phyloP scores from a whole-genome alignment of 2,329 filamentous ascomycete species.

The Zymoseptoria passerinii region DNA sequence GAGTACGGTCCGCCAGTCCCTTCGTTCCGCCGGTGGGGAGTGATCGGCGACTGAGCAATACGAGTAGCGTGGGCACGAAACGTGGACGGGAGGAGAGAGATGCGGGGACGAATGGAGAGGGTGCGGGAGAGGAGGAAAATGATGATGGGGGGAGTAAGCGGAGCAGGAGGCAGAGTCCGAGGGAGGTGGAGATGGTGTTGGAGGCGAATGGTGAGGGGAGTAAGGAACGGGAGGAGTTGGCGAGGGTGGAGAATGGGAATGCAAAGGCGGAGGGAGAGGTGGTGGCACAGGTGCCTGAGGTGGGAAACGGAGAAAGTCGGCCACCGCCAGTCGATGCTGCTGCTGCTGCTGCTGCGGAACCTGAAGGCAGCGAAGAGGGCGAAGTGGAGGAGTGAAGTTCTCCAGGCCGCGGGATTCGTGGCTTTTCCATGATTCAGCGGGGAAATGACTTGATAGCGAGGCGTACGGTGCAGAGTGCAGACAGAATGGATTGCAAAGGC shows the following conservation, averaged over 20 bases:
- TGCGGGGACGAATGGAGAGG: slow-evolving; percentile 16
- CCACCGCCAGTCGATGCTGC: slow-evolving; percentile 1
- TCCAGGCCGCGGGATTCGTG: background rate
- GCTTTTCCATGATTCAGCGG: background rate
- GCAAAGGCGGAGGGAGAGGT: slow-evolving; percentile 19
- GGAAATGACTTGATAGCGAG: background rate
- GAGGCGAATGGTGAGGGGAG: slow-evolving; percentile 11
- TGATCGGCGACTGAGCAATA: slow-evolving; percentile 25
- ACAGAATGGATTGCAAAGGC: too few species aligned
- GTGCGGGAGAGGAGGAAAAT: slow-evolving; percentile 11
- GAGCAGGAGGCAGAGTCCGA: slow-evolving; percentile 10
- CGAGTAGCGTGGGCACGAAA: slow-evolving; percentile 25
- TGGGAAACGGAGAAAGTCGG: slow-evolving; percentile 3
- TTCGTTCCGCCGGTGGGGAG: slow-evolving; percentile 19
- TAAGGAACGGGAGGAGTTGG: slow-evolving; percentile 23
- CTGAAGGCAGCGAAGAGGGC: slow-evolving; percentile 38
- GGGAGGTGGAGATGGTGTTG: slow-evolving; percentile 6
- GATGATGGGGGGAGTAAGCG: slow-evolving; percentile 20
- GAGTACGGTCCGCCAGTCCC: slow-evolving; percentile 20
- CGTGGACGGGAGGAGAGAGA: slow-evolving; percentile 22
- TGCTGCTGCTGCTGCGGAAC: slow-evolving; percentile 15
- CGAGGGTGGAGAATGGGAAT: slow-evolving; percentile 23
- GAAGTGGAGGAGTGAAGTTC: slow-evolving; percentile 36
- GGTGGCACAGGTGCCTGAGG: slow-evolving; percentile 5
- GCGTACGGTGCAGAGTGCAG: background rate